phyloP scores from a whole-genome alignment of 768 basidiomycete genomes.

The Tylopilus rubrobrunneus region DNA sequence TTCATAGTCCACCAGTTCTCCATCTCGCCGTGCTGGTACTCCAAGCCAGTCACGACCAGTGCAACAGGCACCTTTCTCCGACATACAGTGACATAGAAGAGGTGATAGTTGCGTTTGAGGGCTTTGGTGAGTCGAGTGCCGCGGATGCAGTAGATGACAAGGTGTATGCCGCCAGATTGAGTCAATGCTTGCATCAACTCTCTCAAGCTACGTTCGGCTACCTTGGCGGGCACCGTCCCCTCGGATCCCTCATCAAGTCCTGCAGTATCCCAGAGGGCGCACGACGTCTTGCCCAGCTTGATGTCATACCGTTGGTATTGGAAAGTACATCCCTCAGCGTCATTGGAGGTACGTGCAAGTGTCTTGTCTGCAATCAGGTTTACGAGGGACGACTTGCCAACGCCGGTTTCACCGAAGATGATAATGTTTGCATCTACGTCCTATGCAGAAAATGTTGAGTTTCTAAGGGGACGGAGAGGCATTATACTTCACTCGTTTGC shows the following conservation, averaged over 20 bases:
- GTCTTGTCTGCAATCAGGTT: neutral
- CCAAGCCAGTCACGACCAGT: constrained; percentile 15
- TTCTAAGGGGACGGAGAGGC: neutral
- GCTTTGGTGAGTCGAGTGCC: neutral
- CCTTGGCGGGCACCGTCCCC: neutral
- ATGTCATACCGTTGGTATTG: neutral
- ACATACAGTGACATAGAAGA: neutral
- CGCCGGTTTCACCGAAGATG: neutral
- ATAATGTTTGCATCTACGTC: neutral
- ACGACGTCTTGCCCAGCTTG: neutral
- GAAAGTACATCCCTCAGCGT: neutral
- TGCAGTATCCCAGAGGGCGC: neutral
- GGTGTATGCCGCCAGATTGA: neutral
- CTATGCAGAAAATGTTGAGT: neutral
- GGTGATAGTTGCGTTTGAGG: neutral
- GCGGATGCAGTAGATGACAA: neutral
- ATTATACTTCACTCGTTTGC: neutral
- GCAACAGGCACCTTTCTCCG: neutral
- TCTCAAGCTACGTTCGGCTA: neutral
- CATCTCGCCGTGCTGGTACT: constrained; percentile 20
- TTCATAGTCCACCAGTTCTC: constrained; percentile 30
- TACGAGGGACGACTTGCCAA: neutral
- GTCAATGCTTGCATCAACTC: neutral
- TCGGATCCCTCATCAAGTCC: neutral
- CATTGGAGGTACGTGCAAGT: neutral